Evolutionary conservation across 2,329 filamentous ascomycete species (phyloP), one percentile per base, ranked within the genome.

Genomic region (Dactylonectria estremocensis): DNA sequence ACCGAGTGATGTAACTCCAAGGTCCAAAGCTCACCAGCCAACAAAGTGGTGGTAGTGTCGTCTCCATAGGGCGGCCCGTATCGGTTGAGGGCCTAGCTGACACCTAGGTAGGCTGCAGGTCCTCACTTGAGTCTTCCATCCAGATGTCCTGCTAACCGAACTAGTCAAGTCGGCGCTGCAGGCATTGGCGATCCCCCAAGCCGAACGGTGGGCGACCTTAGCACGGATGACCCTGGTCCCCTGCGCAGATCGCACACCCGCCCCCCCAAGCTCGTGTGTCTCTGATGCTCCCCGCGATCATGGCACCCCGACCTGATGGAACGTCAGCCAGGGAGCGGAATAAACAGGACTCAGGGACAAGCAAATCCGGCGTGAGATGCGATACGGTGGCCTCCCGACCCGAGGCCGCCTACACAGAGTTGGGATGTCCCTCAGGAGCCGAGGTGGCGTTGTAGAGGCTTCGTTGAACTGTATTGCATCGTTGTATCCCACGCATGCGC

Each of bases 171-270:
- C 69, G 67, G 66, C 55, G 64, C 68, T 75, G 70, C 73, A 72
- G 58, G 69, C 69, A 70, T 68, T 70, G 72, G 54, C 66, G 66
- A 76, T 75, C 74, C 66, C 72, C 66, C 69, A 67, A 56, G 56
- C 52, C 48, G 64, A 62, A 45, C 54, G 68, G 69, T 28, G 64
- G 69, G 43, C 70, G 72, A 56, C 73, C 74, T 70, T 76, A 70
- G 57, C 61, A 55, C 40, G 45, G 66, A 48, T 58, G 35, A 74
- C 58, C 74, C 74, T 37, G 52, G 74, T 63, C 67, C 74, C 74
- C 71, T 76, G 74, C 62, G 74, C 63, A 73, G 74, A 76, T 76
- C 74, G 64, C 61, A 70, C 67, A 71, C 69, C 69, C 61, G 68
- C 74, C 65, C 69, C 68, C 56, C 45, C 43, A 48, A 46, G 24